Base-by-base conservation (phyloP, 768 basidiomycete species). In the Boletus reticulatus region DNA sequence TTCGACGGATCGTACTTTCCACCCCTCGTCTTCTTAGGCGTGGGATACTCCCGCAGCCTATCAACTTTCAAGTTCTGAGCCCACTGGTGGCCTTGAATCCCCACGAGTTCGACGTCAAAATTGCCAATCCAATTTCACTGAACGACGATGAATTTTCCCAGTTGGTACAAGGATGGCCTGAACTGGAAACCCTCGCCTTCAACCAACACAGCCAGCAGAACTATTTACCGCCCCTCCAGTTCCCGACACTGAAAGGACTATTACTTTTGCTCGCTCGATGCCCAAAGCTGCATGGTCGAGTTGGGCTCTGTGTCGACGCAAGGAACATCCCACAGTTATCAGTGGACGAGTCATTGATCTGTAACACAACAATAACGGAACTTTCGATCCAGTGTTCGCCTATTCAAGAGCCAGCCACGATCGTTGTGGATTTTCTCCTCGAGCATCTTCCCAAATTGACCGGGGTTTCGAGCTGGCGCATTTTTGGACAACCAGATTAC, bases 241-340 rank as follows among this genome's bases (percentile, higher is more conserved):
- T 43, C 6, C 57, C 52, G 45, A 59, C 50, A 11, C 51, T 59
- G 19, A 50, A 17, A 22, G 43, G 56, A 7, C 39, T 60, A 17
- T 22, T 58, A 22, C 31, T 20, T 16, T 20, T 59, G 10, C 51
- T 50, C 34, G 39, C 49, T 22, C 41, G 41, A 34, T 50, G 41
- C 31, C 38, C 48, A n/a, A 41, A 31, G 17, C 38, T 59, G 4
- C 32, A 13, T 20, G 1, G 16, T 1, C 47, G 52, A 4, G 29
- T 29, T 29, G 56, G 50, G 12, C 32, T 57, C 29, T 36, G 44
- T 14, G 6, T 60, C 24, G 52, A 60, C n/a, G 57, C 59, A 12
- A 48, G 7, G 22, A 27, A 38, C 27, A 41, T 52, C 4, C 59
- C 57, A 31, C 41, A 24, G 13, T 37, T 51, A 5, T 48, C 57